Percentiles rank a stretch among this genome's conserved stretches.
Evolutionary conservation across 2,329 filamentous ascomycete species (phyloP).

Genomic region (Blumeriella jaapii): DNA sequence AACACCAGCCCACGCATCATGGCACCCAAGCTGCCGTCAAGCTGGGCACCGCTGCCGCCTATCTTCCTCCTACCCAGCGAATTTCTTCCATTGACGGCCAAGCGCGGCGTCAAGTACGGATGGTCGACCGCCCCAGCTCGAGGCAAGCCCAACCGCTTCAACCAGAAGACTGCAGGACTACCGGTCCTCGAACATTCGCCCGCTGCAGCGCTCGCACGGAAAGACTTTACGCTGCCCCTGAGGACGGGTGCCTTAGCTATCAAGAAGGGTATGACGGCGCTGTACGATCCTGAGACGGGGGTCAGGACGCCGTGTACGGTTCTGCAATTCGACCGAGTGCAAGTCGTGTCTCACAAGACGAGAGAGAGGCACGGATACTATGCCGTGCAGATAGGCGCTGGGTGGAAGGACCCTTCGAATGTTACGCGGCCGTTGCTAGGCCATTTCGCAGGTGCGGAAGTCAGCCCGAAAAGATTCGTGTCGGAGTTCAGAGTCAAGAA

Average conservation of each 20-base stretch:
- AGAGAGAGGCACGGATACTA: constrained; percentile 74
- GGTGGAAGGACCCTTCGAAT: constrained; percentile 62
- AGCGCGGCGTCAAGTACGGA: constrained; percentile 32
- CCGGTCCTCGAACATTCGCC: constrained; percentile 45
- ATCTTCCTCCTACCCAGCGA: constrained; percentile 24
- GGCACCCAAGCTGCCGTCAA: constrained; percentile 28
- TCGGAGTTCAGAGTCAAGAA: constrained; percentile 79
- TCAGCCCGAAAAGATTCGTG: constrained; percentile 74
- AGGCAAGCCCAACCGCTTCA: constrained; percentile 42
- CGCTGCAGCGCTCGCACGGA: constrained; percentile 48
- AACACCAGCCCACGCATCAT: constrained; percentile 20
- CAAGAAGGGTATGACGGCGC: constrained; percentile 93
- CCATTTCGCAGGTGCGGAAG: constrained; percentile 71
- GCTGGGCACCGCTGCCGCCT: constrained; percentile 25
- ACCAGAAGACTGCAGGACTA: constrained; percentile 44
- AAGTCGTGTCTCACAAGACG: constrained; percentile 83
- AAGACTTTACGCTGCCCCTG: constrained; percentile 45
- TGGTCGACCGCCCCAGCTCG: constrained; percentile 46
- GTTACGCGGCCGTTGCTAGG: constrained; percentile 75
- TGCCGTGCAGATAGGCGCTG: constrained; percentile 81
- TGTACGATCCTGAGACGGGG: constrained; percentile 68
- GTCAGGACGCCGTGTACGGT: constrained; percentile 79
- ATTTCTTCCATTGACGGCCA: constrained; percentile 25
- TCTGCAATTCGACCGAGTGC: constrained; percentile 82
- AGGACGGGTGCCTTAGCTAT: constrained; percentile 74